Conservation (phyloP, 352 stramenopile genomes). For the Aphanomyces stellatus region DNA sequence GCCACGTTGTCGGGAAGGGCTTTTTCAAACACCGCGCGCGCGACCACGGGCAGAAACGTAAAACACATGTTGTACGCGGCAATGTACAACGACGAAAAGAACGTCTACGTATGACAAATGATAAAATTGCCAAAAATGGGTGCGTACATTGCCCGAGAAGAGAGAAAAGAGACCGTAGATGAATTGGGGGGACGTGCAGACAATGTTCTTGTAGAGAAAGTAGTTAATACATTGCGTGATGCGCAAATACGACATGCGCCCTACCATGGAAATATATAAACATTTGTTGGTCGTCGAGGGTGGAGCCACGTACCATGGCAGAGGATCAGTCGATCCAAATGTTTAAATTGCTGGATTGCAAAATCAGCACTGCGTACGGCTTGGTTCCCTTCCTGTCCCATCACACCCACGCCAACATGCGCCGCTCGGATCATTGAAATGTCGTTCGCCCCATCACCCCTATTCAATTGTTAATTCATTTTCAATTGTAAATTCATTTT, state of each 20-base stretch:
- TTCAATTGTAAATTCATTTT: too few species aligned
- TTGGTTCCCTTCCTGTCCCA: slow-evolving; percentile 93
- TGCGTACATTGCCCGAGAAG: slow-evolving; percentile 76
- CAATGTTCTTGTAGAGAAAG: slow-evolving; percentile 99
- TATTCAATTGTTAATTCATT: slow-evolving; percentile 32
- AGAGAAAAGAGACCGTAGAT: slow-evolving; percentile 78
- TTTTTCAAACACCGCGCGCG: slow-evolving; percentile 64
- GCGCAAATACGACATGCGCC: slow-evolving; percentile 94
- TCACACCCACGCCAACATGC: slow-evolving; percentile 97
- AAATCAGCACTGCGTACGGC: slow-evolving; percentile 75
- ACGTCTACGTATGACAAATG: not conserved
- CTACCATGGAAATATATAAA: slow-evolving; percentile 23
- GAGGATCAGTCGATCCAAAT: slow-evolving; percentile 59
- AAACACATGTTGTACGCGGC: slow-evolving; percentile 26
- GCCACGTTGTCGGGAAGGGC: slow-evolving; percentile 59
- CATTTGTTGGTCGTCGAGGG: not conserved
- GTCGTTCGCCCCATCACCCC: slow-evolving; percentile 98
- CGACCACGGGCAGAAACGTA: slow-evolving; percentile 84
- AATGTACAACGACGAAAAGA: not conserved
- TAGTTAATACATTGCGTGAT: slow-evolving; percentile 94
- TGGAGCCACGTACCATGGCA: slow-evolving; percentile 45
- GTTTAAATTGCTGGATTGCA: slow-evolving; percentile 74
- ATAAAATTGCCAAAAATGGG: not conserved
- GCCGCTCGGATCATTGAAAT: slow-evolving; percentile 99
- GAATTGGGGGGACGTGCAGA: slow-evolving; percentile 86